Conservation (phyloP, 495 filamentous ascomycete genomes). For the Neurospora sp. region DNA sequence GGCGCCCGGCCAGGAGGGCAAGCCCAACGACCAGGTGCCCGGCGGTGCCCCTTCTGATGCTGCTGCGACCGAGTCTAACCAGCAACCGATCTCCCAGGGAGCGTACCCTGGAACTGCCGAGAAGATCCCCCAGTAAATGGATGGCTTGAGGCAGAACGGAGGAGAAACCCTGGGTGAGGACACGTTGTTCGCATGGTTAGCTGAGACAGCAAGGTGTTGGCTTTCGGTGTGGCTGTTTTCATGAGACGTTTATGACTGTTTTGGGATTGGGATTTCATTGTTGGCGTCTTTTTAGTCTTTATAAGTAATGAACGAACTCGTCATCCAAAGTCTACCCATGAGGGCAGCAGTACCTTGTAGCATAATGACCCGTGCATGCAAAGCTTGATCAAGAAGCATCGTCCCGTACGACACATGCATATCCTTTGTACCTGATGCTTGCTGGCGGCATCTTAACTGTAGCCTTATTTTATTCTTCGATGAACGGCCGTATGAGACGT, state of each 20-base stretch:
- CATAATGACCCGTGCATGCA: background rate
- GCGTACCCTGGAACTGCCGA: background rate
- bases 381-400: background rate
- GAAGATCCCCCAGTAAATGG: background rate
- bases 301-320: background rate
- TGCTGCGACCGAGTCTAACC: conserved; percentile 2
- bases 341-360: background rate
- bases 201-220: background rate
- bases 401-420: background rate
- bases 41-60: conserved; percentile 6
- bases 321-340: background rate
- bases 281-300: background rate
- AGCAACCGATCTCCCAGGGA: conserved; percentile 1
- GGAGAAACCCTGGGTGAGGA: background rate
- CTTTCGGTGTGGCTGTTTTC: background rate
- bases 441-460: background rate
- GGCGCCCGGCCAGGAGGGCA: conserved; percentile 1
- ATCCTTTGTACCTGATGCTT: background rate
- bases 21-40: conserved; percentile 8
- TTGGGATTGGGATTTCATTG: background rate
- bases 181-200: background rate
- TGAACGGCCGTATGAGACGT: background rate
- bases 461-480: background rate
- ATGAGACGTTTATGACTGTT: background rate
- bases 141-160: background rate